Evolutionary conservation across 495 filamentous ascomycete genomes (phyloP), one percentile per base, ranked within the genome.

Genomic region (Trichoderma asperelloides): DNA sequence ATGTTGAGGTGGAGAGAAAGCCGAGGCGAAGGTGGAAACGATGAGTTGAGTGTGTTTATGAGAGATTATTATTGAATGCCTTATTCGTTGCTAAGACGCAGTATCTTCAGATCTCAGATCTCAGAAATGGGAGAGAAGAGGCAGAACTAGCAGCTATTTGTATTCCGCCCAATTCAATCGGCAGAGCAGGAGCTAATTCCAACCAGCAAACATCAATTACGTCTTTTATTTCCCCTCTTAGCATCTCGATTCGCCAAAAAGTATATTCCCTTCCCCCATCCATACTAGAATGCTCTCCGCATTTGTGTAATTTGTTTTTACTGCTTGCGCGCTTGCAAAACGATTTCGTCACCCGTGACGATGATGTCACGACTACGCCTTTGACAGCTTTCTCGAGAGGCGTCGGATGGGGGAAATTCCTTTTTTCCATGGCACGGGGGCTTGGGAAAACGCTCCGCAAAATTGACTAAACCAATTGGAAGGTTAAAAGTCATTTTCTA

Each of bases 1-100:
- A 86, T 86, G 76, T 69, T 83, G 74, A 67, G 69, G 30, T 60
- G 49, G 66, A 68, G 49, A 51, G 41, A 41, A 41, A 15, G 33
- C 9, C 11, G 64, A 68, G 63, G 66, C 21, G 51, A 23, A 63
- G 43, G 37, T 67, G 2, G 45, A 33, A 47, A 23, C 9, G n/a
- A 1, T 47, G 16, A 7, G 51, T 12, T 21, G 51, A 23, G n/a
- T 8, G 51, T 9, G 51, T 3, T n/a, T n/a, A n/a, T n/a, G n/a
- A n/a, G n/a, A n/a, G n/a, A n/a, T n/a, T n/a, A n/a, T n/a, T n/a
- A n/a, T n/a, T n/a, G n/a, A n/a, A n/a, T n/a, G n/a, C n/a, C n/a
- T n/a, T n/a, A n/a, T n/a, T n/a, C n/a, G n/a, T n/a, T n/a, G n/a
- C n/a, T n/a, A n/a, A n/a, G n/a, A n/a, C n/a, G n/a, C n/a, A n/a